A percentile compares a stretch with the other conserved stretches of the same genome.
Conservation (phyloP, 2,329 filamentous ascomycete species). For the Arthrobotrys sinensis region DNA sequence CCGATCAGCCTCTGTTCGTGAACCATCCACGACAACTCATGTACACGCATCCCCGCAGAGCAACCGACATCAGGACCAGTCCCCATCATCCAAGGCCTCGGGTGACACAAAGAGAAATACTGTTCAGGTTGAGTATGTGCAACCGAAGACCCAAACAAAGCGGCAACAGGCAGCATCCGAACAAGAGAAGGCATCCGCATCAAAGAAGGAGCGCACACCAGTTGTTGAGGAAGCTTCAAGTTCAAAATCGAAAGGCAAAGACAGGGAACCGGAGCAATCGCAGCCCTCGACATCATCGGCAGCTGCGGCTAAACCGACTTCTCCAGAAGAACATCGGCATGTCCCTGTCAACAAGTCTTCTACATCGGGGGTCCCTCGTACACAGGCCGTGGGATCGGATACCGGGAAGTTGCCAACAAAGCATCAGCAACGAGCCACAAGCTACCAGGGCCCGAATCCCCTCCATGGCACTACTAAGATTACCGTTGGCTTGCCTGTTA, state of each 20-base stretch:
- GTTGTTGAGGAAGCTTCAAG: slow-evolving; percentile 30
- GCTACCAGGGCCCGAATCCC: slow-evolving; percentile 49
- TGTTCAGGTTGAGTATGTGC: slow-evolving; percentile 97
- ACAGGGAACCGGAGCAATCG: slow-evolving; percentile 40
- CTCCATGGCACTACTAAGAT: slow-evolving; percentile 46
- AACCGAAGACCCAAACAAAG: slow-evolving; percentile 86
- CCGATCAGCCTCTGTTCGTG: slow-evolving; percentile 82
- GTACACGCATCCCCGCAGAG: slow-evolving; percentile 71
- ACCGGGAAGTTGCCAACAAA: slow-evolving; percentile 58
- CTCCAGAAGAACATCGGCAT: slow-evolving; percentile 40
- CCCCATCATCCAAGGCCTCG: slow-evolving; percentile 73
- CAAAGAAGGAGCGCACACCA: slow-evolving; percentile 47
- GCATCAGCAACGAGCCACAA: slow-evolving; percentile 58
- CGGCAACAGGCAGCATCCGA: slow-evolving; percentile 66
- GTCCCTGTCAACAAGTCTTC: slow-evolving; percentile 43
- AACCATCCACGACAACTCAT: slow-evolving; percentile 78
- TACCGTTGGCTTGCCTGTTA: slow-evolving; percentile 50
- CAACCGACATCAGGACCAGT: slow-evolving; percentile 65
- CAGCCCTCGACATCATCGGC: slow-evolving; percentile 42
- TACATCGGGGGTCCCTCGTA: slow-evolving; percentile 55
- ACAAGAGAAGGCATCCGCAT: slow-evolving; percentile 41
- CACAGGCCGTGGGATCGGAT: slow-evolving; percentile 54
- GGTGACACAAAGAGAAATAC: slow-evolving; percentile 93
- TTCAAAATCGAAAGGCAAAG: slow-evolving; percentile 46
- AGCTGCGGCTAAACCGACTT: slow-evolving; percentile 29